Evolutionary conservation across 2,329 filamentous ascomycete species (phyloP), one percentile per base, ranked within the genome.

Genomic region (Colletotrichum sp.): DNA sequence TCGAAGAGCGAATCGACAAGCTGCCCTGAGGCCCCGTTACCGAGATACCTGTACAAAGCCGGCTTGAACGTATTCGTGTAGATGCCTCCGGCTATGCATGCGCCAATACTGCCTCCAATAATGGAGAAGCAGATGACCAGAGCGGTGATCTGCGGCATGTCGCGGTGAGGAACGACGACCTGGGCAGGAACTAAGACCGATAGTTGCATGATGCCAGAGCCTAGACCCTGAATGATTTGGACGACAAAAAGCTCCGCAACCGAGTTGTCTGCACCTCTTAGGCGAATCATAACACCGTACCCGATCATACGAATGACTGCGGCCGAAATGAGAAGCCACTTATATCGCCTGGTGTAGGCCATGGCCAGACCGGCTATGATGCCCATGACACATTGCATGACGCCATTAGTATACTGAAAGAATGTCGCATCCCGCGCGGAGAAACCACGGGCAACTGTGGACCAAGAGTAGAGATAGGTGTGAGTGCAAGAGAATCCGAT

Each of bases 391-490:
- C 82, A 71, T 12, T 80, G 84, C 10, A 87, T 86, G 4, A 87
- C 79, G 12, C 79, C 81, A 77, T 83, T 84, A n/a, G 81, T 83
- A 68, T 83, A 82, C 18, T 74, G 75, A 24, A 85, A 80, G 59
- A 84, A 84, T 34, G 79, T 80, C 4, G 82, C 80, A 9, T 83
- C 65, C 1, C 79, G 68, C 9, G 82, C 77, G 28, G 66, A 75
- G n/a, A 82, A 78, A 48, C 78, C 81, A 15, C 82, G 75, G 13
- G 88, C 81, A 2, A 87, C 81, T 22, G 86, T 80, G 1, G 88
- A 77, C 18, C 84, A 86, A 0, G 86, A 88, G 36, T 84, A 83
- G n/a, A 87, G 86, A 75, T 86, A 88, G 24, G 82, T 84, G 77
- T 84, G 83, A 80, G 83, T 82, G 79, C 78, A 77, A 44, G 80